Conservation (phyloP, 2,329 filamentous ascomycete genomes). For the Claviceps purpurea region DNA sequence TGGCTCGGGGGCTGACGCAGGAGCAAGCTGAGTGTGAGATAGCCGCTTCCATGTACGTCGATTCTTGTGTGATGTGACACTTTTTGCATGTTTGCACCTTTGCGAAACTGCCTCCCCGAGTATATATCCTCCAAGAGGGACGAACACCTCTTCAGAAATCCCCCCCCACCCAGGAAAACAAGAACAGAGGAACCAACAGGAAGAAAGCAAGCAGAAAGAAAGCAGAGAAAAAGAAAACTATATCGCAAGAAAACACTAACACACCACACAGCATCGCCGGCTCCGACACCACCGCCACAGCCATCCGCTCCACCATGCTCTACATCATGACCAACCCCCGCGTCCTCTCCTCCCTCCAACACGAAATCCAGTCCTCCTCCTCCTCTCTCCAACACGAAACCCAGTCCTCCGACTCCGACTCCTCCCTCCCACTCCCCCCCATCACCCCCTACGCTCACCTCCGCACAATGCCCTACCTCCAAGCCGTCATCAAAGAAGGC, state of each 20-base stretch:
- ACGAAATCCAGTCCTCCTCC: slow-evolving; percentile 9
- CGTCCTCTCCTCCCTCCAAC: slow-evolving; percentile 30
- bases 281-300: slow-evolving; percentile 43
- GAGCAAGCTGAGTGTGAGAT: slow-evolving; percentile 30
- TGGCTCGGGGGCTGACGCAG: slow-evolving; percentile 24
- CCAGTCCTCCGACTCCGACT: slow-evolving; percentile 8
- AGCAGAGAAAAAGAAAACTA: neutral
- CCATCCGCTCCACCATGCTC: slow-evolving; percentile 37
- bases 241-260: neutral
- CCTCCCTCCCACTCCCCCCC: neutral
- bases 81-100: too few relatives aligned
- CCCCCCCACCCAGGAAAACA: neutral
- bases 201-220: neutral
- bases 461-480: slow-evolving; percentile 26
- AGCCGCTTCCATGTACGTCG: slow-evolving; percentile 21
- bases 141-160: too few relatives aligned
- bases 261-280: slow-evolving; percentile 20
- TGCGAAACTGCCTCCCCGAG: too few relatives aligned
- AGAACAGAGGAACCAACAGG: neutral
- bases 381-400: slow-evolving; percentile 25
- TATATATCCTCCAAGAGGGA: too few relatives aligned
- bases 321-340: slow-evolving; percentile 35
- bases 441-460: slow-evolving; percentile 20
- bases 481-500: slow-evolving; percentile 36
- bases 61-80: too few relatives aligned